Evolutionary conservation across 345 rosid genomes (phyloP).

Genomic region (Syzygium aqueum): DNA sequence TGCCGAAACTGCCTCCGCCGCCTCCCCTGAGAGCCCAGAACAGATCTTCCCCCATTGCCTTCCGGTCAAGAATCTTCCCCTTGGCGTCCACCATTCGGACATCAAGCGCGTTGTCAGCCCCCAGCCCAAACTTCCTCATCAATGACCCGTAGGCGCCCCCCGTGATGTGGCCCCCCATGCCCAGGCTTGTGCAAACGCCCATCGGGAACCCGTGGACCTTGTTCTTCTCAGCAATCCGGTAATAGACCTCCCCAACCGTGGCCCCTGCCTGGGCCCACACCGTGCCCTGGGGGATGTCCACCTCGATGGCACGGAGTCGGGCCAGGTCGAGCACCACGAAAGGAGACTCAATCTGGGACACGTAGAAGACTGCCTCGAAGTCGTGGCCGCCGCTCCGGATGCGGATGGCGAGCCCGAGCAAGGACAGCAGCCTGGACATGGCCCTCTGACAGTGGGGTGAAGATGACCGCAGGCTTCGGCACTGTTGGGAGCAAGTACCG

Average conservation of each 20-base stretch:
- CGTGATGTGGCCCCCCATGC: slow-evolving; percentile 47
- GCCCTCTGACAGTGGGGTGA: slow-evolving; percentile 36
- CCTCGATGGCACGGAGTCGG: slow-evolving; percentile 22
- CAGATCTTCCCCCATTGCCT: slow-evolving; percentile 48
- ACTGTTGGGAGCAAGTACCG: slow-evolving; percentile 23
- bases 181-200: slow-evolving; percentile 54
- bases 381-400: slow-evolving; percentile 64
- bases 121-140: slow-evolving; percentile 71
- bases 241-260: slow-evolving; percentile 48
- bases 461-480: slow-evolving; percentile 53
- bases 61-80: slow-evolving; percentile 42
- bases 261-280: slow-evolving; percentile 77
- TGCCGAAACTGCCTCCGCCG: slow-evolving; percentile 55
- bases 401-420: slow-evolving; percentile 25
- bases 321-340: slow-evolving; percentile 44
- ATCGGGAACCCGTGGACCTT: slow-evolving; percentile 47
- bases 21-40: slow-evolving; percentile 78
- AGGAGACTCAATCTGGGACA: slow-evolving; percentile 33
- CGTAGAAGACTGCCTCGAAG: slow-evolving; percentile 48
- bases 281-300: slow-evolving; percentile 20
- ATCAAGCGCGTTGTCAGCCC: slow-evolving; percentile 61
- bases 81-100: slow-evolving; percentile 46
- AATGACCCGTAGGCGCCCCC: slow-evolving; percentile 60
- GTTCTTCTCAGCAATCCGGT: slow-evolving; percentile 48
- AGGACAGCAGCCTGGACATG: slow-evolving; percentile 53